Base-by-base conservation (phyloP, 345 rosid genomes). In the Noccaea bulbosa region DNA sequence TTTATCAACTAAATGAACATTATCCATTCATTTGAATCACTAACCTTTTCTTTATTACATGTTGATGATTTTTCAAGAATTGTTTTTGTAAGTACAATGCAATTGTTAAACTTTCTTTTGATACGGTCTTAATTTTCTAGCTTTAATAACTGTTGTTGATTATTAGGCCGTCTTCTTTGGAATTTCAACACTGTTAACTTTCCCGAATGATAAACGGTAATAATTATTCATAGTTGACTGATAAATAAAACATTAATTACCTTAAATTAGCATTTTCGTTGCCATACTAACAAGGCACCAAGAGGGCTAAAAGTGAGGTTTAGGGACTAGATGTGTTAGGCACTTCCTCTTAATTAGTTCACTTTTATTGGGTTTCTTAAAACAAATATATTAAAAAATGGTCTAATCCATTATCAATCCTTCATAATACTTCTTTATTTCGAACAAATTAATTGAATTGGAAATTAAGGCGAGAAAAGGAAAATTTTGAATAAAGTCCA, bases 211-310 rank as follows among this genome's bases (percentile, higher is more conserved):
- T 30, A 60, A 70, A 49, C 41, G 33, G 51, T 60, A 0, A 20
- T 20, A 20, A 20, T 20, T 30, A 5, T 35, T 49, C 59, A 39
- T 61, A 60, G 67, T 61, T 61, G 74, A 70, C 67, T 50, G 43
- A 40, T 11, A 7, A 54, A 34, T 20, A 45, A 43, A 68, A 43
- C 10, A 32, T 12, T 33, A 32, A 7, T 8, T 68, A 20, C 17
- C 50, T 48, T 39, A 16, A 60, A 61, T 50, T 50, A 60, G 16
- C 35, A 32, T 5, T 51, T 12, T 52, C 8, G 17, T 43, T 62
- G 32, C n/a, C 43, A 46, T 33, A 44, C 48, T 16, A 61, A 34
- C 40, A 45, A 63, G 56, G 27, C 15, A 51, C 67, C 55, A 20
- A 33, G 8, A 39, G 8, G 40, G 27, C 48, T 12, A 40, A 59